A percentile compares a stretch with the other conserved stretches of the same genome.
These are phyloP conservation scores for Aspergillus pseudonomiae DNA, from an alignment of 2,329 filamentous ascomycete species.

Conservation along the genomic window DNA sequence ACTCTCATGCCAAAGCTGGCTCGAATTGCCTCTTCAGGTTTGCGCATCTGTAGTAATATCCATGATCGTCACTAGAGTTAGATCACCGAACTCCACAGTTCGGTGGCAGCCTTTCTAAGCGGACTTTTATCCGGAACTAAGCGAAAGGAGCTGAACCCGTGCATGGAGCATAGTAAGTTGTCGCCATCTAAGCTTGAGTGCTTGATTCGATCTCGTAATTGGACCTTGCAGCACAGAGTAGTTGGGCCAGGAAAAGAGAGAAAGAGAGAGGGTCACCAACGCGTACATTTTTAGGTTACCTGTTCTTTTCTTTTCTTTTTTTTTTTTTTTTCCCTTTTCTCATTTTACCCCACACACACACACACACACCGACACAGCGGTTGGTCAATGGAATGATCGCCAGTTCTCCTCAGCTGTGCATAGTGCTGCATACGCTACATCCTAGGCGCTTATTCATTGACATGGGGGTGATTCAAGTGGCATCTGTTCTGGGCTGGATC, in stretches of 20 bases:
- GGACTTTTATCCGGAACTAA: not conserved
- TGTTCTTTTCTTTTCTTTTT: not conserved
- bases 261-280: not conserved
- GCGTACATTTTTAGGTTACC: not conserved
- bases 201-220: not conserved
- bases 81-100: not conserved
- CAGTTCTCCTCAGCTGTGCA: conserved; percentile 9
- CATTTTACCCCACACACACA: conserved; percentile 4
- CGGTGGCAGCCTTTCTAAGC: not conserved
- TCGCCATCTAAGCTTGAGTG: not conserved
- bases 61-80: conserved; percentile 4
- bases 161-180: not conserved
- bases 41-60: not conserved
- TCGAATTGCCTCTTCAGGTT: not conserved
- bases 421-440: conserved; percentile 2
- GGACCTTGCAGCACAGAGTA: not conserved
- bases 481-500: conserved; percentile 13
- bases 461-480: too few relatives aligned
- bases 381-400: conserved; percentile 8
- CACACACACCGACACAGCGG: not conserved
- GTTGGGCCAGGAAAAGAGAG: not conserved
- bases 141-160: not conserved
- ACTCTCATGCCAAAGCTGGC: not conserved
- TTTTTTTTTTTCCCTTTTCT: too few relatives aligned
- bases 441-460: conserved; percentile 13